Conservation (phyloP, 371 early-diverging fungal genomes). For the Parasitella parasitica region DNA sequence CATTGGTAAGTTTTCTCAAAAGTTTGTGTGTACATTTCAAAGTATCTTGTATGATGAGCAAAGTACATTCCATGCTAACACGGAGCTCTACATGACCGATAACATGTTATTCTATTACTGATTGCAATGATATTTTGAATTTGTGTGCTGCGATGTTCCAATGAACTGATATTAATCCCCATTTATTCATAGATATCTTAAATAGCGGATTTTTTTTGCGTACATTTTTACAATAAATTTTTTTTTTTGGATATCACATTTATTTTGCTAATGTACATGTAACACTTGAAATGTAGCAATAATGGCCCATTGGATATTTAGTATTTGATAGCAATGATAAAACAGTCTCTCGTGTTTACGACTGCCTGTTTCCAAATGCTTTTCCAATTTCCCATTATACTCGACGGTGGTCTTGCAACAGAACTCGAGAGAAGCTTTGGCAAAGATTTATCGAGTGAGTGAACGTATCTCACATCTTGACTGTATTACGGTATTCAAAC, state of each 20-base stretch:
- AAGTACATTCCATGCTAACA: slow-evolving; percentile 39
- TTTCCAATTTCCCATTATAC: slow-evolving; percentile 37
- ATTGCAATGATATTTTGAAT: not conserved
- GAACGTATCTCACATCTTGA: not conserved
- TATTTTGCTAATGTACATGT: too few relatives aligned
- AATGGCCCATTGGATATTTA: too few relatives aligned
- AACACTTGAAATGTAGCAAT: too few relatives aligned
- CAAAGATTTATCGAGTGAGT: slow-evolving; percentile 45
- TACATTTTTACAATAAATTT: not conserved
- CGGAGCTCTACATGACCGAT: slow-evolving; percentile 35
- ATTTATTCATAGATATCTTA: not conserved
- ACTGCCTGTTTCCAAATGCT: slow-evolving; percentile 13
- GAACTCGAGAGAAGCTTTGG: slow-evolving; percentile 38
- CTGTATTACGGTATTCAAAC: not conserved
- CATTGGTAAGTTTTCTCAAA: not conserved
- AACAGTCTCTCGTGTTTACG: too few relatives aligned
- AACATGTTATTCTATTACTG: slow-evolving; percentile 23
- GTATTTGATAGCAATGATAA: too few relatives aligned
- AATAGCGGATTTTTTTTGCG: not conserved
- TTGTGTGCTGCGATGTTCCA: too few relatives aligned
- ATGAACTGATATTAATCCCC: not conserved
- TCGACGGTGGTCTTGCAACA: slow-evolving; percentile 57
- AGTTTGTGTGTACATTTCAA: not conserved
- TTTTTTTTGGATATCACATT: not conserved
- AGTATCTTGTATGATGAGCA: slow-evolving; percentile 25